These are phyloP conservation scores for Vanderwaltozyma yarrowii DNA, from an alignment of 805 yeast genomes.

Conservation along the genomic window DNA sequence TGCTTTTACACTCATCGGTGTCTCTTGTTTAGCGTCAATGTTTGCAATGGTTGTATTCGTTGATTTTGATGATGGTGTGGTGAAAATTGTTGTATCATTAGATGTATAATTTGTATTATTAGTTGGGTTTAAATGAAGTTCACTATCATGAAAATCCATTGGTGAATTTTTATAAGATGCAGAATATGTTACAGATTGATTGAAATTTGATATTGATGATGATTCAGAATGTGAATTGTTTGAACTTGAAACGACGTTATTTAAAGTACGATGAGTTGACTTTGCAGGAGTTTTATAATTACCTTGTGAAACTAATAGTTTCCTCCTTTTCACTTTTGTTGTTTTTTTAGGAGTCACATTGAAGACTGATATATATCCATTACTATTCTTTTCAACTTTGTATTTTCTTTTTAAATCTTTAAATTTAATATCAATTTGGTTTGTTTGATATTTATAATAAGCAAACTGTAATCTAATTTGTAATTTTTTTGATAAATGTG, in stretches of 20 bases:
- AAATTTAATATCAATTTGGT: conserved; percentile 30
- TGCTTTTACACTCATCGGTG: conserved; percentile 29
- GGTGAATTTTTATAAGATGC: too few species aligned
- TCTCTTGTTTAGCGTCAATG: conserved; percentile 11
- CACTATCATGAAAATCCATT: too few species aligned
- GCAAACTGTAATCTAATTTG: conserved; percentile 42
- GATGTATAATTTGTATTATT: too few species aligned
- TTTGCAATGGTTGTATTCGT: not conserved
- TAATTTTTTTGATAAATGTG: conserved; percentile 25
- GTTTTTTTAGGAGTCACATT: not conserved
- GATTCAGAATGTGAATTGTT: not conserved
- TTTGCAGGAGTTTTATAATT: conserved; percentile 17
- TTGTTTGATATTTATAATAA: conserved; percentile 40
- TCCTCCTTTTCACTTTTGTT: conserved; percentile 11
- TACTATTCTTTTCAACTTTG: not conserved
- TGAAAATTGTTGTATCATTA: conserved; percentile 3
- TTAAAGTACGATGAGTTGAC: not conserved
- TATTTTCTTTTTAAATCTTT: conserved; percentile 7
- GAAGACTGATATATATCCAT: not conserved
- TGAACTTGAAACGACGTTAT: too few species aligned
- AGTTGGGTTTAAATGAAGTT: too few species aligned
- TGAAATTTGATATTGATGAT: too few species aligned
- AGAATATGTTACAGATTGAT: too few species aligned
- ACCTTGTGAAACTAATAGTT: conserved; percentile 21
- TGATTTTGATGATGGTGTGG: conserved; percentile 3